Evolutionary conservation across 164 flowering plant species (phyloP), one percentile per base, ranked within the genome.

Genomic region (Santalum album): DNA sequence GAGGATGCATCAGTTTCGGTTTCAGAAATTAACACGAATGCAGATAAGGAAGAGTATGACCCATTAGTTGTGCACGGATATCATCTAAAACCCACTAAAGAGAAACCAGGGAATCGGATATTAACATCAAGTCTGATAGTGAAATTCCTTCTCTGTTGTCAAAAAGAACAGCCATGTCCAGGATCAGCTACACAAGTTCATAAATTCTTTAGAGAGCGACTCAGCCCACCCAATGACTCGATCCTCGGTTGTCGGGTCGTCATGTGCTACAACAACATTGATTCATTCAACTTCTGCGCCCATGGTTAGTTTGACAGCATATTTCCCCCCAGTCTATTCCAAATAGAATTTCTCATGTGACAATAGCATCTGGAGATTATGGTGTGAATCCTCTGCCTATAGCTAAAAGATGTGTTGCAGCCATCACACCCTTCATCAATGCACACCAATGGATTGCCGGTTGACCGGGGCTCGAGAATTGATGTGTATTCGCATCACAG

Each of bases 251-350:
- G 78, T 58, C 36, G 86, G 84, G 24, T 69, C 83, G 39, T 77
- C 94, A 19, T 81, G 86, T 66, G 75, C 78, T 18, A 82, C 96
- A 11, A 82, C 94, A 22, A 81, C 79, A 4, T 74, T 80, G 11
- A 74, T 85, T 25, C 77, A 82, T 66, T 77, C 95, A 19, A 63
- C 77, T 46, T 80, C 95, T 46, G 94, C 87, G 26, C 90, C 97
- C 39, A 73, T 77, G 78, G 62, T 65, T 35, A 83, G 66, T 65
- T 75, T 82, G 22, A 81, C 79, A 12, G 78, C 95, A 6, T 69
- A 72, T 58, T 69, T 70, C 43, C n/a, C 68, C 79, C 43, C 58
- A 53, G 53, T 64, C 75, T 38, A 58, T 63, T 54, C 81, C 51
- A 25, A 79, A 69, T 19, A 55, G 61, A 29, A 52, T 53, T 70